phyloP scores from a whole-genome alignment of 1,284 basidiomycete genomes.

The Ganoderma lucidum region DNA sequence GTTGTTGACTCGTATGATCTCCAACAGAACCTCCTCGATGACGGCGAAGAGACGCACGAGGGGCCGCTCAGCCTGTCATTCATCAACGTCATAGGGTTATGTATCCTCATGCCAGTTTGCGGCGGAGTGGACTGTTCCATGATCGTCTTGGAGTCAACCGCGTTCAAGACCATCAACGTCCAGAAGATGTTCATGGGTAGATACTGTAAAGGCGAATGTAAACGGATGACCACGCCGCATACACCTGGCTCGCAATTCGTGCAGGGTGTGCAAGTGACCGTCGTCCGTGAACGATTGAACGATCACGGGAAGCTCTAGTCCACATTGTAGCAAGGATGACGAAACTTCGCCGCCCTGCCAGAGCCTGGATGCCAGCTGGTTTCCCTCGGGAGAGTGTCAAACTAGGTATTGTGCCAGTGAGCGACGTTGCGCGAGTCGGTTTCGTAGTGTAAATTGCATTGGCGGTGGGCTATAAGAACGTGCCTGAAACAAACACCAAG shows the following conservation, averaged over 20 bases:
- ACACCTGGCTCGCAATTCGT: conserved; percentile 37
- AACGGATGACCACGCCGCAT: background rate
- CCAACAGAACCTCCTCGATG: conserved; percentile 47
- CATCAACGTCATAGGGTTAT: conserved; percentile 41
- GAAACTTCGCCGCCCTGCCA: conserved; percentile 42
- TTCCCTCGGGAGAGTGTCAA: background rate
- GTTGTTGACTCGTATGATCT: conserved; percentile 42
- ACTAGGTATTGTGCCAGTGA: background rate
- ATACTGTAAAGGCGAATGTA: background rate
- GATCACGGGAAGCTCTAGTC: conserved; percentile 41
- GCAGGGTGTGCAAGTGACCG: conserved; percentile 39
- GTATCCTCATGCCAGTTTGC: conserved; percentile 18
- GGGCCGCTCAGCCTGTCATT: conserved; percentile 40
- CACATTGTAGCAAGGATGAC: conserved; percentile 40
- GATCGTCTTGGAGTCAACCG: conserved; percentile 32
- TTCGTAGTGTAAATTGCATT: background rate
- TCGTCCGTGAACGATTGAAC: conserved; percentile 28
- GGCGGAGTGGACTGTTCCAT: conserved; percentile 34
- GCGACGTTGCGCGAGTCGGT: background rate
- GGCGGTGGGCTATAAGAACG: background rate
- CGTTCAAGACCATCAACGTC: conserved; percentile 21
- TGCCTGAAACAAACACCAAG: background rate
- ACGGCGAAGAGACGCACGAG: conserved; percentile 41
- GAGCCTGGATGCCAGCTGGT: conserved; percentile 36
- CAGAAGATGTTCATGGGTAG: conserved; percentile 33